Evolutionary conservation across 2,329 filamentous ascomycete genomes (phyloP), one percentile per base, ranked within the genome.

Genomic region (Cadophora malorum): DNA sequence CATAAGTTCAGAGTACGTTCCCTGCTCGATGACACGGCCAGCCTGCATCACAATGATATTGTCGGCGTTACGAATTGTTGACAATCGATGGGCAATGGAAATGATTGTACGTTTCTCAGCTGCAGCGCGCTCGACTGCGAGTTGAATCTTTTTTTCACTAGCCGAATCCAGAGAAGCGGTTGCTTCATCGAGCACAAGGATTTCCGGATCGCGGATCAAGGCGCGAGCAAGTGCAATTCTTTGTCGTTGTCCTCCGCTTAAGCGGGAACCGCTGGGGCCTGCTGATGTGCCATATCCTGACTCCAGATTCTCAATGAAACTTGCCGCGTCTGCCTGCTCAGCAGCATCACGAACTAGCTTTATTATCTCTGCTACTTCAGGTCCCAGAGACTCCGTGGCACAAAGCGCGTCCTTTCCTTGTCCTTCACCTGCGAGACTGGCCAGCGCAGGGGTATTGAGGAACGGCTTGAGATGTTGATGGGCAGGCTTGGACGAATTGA

Each of bases 71-170:
- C 91, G 93, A 73, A 96, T 94, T 0, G 93, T 97, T 45, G 91
- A 95, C 21, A 97, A 82, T 63, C 93, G 90, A 79, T 97, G 93
- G 80, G 95, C 95, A 80, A 98, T 97, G 55, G 97, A 93, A 68
- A 98, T 87, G 80, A 97, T 89, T 0, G 95, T 98, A 55, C 95
- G 91, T 60, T 93, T 93, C 72, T 90, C 85, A 16, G 92, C 91
- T 59, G 97, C 88, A 19, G 86, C 92, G 25, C 23, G 38, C 65
- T 91, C 89, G 33, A 98, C 87, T 31, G 94, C 93, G 64, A 90
- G 86, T 79, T 97, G 94, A 69, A 97, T 97, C 76, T 94, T 90
- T 78, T 96, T 91, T 79, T 97, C 94, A 0, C 93, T 97, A 72
- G 94, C 91, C 0, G 92, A 93, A 77, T 97, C 94, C 23, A 97